Evolutionary conservation across 352 stramenopile species (phyloP), one percentile per base, ranked within the genome.

Genomic region (Globisporangium sylvaticum): DNA sequence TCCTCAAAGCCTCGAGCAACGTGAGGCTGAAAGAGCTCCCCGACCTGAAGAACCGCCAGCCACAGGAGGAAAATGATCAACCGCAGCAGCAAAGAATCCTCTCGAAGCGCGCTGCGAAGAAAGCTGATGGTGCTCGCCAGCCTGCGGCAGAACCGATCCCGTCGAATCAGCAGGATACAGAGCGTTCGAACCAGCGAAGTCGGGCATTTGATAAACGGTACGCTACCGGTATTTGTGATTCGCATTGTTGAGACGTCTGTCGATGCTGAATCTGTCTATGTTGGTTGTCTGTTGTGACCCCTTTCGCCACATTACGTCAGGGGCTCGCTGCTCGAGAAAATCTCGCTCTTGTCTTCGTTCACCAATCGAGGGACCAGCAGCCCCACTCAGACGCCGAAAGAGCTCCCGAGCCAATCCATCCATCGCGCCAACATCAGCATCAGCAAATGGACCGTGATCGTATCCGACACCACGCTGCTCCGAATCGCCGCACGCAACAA

Each of bases 361-460:
- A 42, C 39, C n/a, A 39, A 53, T 18, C 31, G n/a, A 32, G 39
- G 50, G 14, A 39, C 29, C 34, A 27, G 15, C 25, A 34, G 39
- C 1, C 52, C n/a, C 27, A 31, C 32, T 9, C 37, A 54, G 12
- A 70, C 64, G 9, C 65, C 69, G 6, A 64, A 57, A n/a, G 80
- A 89, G 54, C 72, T 94, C 34, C 86, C 86, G 14, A 75, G 82
- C 14, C 81, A 91, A 60, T 84, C 91, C 29, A 65, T 92, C 8
- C 83, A 92, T 62, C 66, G 67, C 20, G 52, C 72, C 20, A 65
- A 81, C 29, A 75, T 92, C 22, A 74, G 79, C 59, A 65, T 94
- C 8, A 85, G 71, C 64, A 77, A 77, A 20, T 94, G 86, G 84
- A 92, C 80, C 6, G 77, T 83, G 4, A 78, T 92, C 20, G 84